phyloP scores from a whole-genome alignment of 1,139 yeast species.

The Scheffersomyces segobiensis region DNA sequence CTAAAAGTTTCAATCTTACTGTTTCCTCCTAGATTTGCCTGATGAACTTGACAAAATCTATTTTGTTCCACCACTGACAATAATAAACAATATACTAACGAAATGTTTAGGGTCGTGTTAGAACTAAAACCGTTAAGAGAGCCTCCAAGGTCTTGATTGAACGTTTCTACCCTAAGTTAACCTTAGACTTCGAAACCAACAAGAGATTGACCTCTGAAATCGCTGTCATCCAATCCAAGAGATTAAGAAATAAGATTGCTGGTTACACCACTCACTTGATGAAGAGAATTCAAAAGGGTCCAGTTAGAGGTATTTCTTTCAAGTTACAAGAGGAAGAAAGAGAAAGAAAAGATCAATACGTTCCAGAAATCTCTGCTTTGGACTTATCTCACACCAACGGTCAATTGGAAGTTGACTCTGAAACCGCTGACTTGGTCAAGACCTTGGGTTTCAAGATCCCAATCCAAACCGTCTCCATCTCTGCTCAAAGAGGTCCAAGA shows the following conservation, averaged over 20 bases:
- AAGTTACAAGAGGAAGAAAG: constrained; percentile 99
- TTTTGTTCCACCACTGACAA: background rate
- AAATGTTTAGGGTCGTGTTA: constrained; percentile 84
- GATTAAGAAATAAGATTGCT: constrained; percentile 99
- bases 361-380: constrained; percentile 99
- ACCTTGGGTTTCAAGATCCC: constrained; percentile 96
- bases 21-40: background rate
- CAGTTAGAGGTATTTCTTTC: constrained; percentile 99
- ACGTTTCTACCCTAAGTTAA: constrained; percentile 99
- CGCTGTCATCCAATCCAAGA: constrained; percentile 99
- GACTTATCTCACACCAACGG: constrained; percentile 96
- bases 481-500: constrained; percentile 91
- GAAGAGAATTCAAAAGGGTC: constrained; percentile 99
- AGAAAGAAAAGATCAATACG: constrained; percentile 99
- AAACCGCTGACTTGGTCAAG: constrained; percentile 96
- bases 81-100: constrained; percentile 16
- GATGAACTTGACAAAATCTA: background rate
- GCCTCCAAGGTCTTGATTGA: constrained; percentile 99
- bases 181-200: constrained; percentile 99
- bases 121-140: constrained; percentile 99
- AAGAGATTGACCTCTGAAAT: constrained; percentile 98
- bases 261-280: constrained; percentile 99
- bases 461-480: constrained; percentile 85
- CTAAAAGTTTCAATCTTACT: too few species aligned
- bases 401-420: constrained; percentile 96